Evolutionary conservation across 306 rosid species (phyloP), one percentile per base, ranked within the genome.

Genomic region (Gastrolobium bilobum): DNA sequence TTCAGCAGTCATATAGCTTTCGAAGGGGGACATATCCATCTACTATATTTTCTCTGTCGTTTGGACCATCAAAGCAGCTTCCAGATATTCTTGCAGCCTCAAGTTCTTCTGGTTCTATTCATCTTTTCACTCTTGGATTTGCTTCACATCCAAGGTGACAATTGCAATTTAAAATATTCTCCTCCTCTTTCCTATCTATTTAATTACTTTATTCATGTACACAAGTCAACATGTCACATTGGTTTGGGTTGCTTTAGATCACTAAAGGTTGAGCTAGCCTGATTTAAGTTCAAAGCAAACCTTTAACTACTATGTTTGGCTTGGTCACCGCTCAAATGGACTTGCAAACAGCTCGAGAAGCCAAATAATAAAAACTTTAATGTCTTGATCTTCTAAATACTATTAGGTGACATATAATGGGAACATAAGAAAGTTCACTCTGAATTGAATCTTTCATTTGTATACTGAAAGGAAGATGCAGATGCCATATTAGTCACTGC

Each of bases 21-120:
- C 97, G 97, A 64, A 94, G 99, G 90, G 99, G 99, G 44, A 75
- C 97, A 68, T 92, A 91, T 78, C 86, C 95, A 42, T 91, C 99
- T 39, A 92, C 89, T 40, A 89, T 94, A 88, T 94, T 79, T 81
- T 94, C 99, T 59, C 84, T 94, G 83, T 88, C 99, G 70, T 94
- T 94, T 85, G 97, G 92, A 34, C 97, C 93, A 57, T 91, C 97
- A 64, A 62, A 47, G 82, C 88, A 84, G 81, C 86, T 92, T 81
- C 99, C 99, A 10, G 92, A 92, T 81, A 86, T 94, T 81, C 97
- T 94, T 56, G 93, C 92, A 82, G 95, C 95, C 77, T 84, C 93
- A 69, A 91, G 99, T 88, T 92, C 93, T 64, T 89, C 99, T 44
- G 99, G 99, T 74, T 94, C 99, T 80, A 79, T 92, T 81, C 99